Evolutionary conservation across 73 alveolate genomes (phyloP).

Genomic region (Tetrahymena borealis): DNA sequence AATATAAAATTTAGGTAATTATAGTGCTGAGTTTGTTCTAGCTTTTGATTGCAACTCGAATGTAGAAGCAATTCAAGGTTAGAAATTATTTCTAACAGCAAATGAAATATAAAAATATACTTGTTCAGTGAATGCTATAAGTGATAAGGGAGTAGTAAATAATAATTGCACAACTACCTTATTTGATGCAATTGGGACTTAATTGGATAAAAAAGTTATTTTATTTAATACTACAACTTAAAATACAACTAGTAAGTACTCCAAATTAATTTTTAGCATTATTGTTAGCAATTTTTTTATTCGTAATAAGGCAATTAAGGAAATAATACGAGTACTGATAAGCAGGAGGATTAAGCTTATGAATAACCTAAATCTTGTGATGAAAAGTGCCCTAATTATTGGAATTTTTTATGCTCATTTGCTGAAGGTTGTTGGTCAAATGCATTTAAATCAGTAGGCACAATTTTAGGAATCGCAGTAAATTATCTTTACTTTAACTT

Average conservation of each 20-base stretch:
- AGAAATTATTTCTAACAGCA: constrained; percentile 27
- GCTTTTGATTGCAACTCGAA: constrained; percentile 43
- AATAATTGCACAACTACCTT: constrained; percentile 38
- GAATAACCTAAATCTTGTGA: neutral
- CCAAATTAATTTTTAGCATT: neutral
- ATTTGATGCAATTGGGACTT: constrained; percentile 47
- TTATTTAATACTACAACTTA: constrained; percentile 28
- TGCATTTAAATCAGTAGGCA: neutral
- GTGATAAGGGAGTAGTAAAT: neutral
- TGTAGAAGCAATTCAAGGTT: constrained; percentile 35
- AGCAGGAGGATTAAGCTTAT: neutral
- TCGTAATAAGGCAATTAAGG: neutral
- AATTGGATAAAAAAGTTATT: constrained; percentile 13
- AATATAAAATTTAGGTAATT: constrained; percentile 45
- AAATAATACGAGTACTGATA: neutral
- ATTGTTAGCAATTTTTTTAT: neutral
- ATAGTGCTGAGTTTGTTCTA: constrained; percentile 48
- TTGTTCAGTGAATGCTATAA: constrained; percentile 4
- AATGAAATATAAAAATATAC: constrained; percentile 1
- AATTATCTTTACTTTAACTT: neutral
- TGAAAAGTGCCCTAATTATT: neutral
- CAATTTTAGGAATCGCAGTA: neutral
- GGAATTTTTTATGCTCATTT: neutral
- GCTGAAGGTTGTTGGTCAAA: neutral
- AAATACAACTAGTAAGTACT: neutral